Percentiles rank a stretch among this genome's conserved stretches.
Conservation (phyloP, 306 rosid species). For the Begonia fuchsioides region DNA sequence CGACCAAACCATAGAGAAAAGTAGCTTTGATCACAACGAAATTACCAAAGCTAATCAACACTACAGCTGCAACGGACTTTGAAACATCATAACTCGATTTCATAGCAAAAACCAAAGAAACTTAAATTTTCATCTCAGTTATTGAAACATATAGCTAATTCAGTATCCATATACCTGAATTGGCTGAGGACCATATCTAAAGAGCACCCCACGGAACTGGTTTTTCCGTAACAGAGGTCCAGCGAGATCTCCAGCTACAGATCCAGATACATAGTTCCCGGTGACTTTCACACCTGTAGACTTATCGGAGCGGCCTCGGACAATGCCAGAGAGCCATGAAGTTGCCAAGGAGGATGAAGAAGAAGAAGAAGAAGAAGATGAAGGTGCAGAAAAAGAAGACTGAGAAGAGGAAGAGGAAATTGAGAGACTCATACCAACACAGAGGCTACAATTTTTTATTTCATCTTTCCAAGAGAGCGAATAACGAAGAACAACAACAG, state of each 20-base stretch:
- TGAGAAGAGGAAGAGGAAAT: slow-evolving; percentile 21
- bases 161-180: slow-evolving; percentile 49
- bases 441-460: slow-evolving; percentile 6
- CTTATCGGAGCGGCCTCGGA: slow-evolving; percentile 54
- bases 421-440: slow-evolving; percentile 39
- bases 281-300: slow-evolving; percentile 31
- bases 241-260: slow-evolving; percentile 15
- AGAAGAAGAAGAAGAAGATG: slow-evolving; percentile 22
- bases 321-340: slow-evolving; percentile 86
- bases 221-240: slow-evolving; percentile 58
- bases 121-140: no score
- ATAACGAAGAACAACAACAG: no score
- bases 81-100: no score
- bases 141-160: background rate
- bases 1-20: background rate
- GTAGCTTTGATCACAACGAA: background rate
- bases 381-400: slow-evolving; percentile 9
- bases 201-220: slow-evolving; percentile 67
- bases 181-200: slow-evolving; percentile 89
- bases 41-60: background rate
- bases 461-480: no score
- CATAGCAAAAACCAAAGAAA: no score
- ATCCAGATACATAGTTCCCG: slow-evolving; percentile 14
- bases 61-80: no score
- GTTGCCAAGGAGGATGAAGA: slow-evolving; percentile 33